Conservation (phyloP, 2,329 filamentous ascomycete species). For the Fusarium subtropicale region DNA sequence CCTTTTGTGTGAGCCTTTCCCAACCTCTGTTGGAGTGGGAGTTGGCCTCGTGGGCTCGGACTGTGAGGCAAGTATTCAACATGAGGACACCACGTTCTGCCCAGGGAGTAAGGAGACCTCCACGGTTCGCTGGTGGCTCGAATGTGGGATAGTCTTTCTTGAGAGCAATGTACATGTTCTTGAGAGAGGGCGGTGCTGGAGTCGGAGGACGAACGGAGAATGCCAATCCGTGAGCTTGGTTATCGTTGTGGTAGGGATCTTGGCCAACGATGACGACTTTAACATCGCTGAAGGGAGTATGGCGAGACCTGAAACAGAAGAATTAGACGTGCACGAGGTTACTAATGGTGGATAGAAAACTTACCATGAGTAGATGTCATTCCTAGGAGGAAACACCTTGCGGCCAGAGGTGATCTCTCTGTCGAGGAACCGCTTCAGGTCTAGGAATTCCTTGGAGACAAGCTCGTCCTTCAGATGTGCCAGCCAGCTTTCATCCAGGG, state of each 20-base stretch:
- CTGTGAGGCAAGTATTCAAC: slow-evolving; percentile 94
- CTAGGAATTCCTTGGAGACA: slow-evolving; percentile 80
- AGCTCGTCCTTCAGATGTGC: slow-evolving; percentile 89
- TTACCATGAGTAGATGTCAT: slow-evolving; percentile 96
- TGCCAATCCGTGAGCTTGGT: slow-evolving; percentile 95
- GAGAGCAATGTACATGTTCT: slow-evolving; percentile 92
- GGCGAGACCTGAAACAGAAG: slow-evolving; percentile 78
- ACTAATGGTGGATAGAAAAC: slow-evolving; percentile 34
- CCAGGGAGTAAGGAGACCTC: slow-evolving; percentile 91
- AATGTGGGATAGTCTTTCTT: slow-evolving; percentile 90
- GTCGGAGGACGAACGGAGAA: slow-evolving; percentile 95
- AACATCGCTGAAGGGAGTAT: slow-evolving; percentile 88
- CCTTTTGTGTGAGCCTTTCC: slow-evolving; percentile 92
- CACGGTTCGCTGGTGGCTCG: slow-evolving; percentile 77
- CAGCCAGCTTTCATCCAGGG: slow-evolving; percentile 91
- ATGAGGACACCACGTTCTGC: slow-evolving; percentile 92
- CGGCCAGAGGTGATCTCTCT: slow-evolving; percentile 78
- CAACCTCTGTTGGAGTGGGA: slow-evolving; percentile 88
- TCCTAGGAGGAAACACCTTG: slow-evolving; percentile 86
- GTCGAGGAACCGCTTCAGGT: slow-evolving; percentile 87
- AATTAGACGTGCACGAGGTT: slow-evolving; percentile 28
- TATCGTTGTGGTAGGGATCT: slow-evolving; percentile 95
- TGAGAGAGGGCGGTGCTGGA: slow-evolving; percentile 86
- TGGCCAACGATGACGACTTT: slow-evolving; percentile 95
- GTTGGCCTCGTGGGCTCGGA: slow-evolving; percentile 88